A percentile compares a stretch with the other conserved stretches of the same genome.
phyloP scores from a whole-genome alignment of 345 rosid species.

The Salix koriyanagi region DNA sequence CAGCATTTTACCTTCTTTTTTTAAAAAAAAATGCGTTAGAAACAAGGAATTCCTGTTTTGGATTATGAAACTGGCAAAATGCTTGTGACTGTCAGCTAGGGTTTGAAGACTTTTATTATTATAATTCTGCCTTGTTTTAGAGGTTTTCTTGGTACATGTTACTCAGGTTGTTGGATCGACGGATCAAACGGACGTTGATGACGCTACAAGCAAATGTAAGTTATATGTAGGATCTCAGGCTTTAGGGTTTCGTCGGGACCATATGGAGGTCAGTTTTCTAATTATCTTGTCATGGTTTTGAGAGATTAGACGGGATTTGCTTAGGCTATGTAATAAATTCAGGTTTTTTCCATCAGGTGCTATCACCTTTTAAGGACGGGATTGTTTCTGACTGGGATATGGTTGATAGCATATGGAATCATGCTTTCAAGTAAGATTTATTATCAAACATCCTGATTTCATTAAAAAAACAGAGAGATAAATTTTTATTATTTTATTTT shows the following conservation, averaged over 20 bases:
- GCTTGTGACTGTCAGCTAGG: neutral
- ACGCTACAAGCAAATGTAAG: conserved; percentile 48
- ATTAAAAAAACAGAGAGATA: neutral
- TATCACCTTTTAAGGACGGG: conserved; percentile 89
- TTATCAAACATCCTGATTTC: neutral
- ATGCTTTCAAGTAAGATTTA: conserved; percentile 66
- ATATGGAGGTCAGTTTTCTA: conserved; percentile 75
- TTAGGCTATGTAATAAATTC: neutral
- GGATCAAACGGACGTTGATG: conserved; percentile 90
- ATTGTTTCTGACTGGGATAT: conserved; percentile 91
- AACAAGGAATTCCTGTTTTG: neutral
- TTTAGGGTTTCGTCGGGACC: conserved; percentile 77
- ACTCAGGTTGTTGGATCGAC: conserved; percentile 82
- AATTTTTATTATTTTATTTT: neutral
- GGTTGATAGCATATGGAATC: conserved; percentile 95
- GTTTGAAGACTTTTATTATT: neutral
- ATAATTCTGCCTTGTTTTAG: neutral
- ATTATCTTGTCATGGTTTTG: neutral
- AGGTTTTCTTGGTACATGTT: neutral
- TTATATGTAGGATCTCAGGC: conserved; percentile 90
- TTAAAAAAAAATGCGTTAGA: neutral
- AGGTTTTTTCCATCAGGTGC: conserved; percentile 40
- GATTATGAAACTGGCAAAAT: neutral
- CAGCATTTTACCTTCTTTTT: neutral
- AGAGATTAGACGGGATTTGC: neutral